Conservation (phyloP, 2,329 filamentous ascomycete genomes). For the Lasiodiplodia theobromae region DNA sequence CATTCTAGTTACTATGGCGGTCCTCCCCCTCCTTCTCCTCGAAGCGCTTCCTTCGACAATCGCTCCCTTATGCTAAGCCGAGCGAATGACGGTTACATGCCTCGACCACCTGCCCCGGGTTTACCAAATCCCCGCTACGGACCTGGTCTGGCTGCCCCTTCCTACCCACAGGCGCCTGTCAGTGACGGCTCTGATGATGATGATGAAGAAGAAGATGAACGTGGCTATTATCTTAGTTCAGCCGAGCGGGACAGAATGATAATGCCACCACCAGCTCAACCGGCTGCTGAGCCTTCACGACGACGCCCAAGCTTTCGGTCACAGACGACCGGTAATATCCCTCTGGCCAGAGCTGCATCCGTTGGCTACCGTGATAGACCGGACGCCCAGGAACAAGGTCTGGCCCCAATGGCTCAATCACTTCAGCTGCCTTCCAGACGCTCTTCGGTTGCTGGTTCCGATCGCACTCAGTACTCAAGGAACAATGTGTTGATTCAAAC, state of each 20-base stretch:
- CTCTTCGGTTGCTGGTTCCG: slow-evolving; percentile 7
- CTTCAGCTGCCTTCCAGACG: slow-evolving; percentile 1
- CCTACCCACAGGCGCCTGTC: no score
- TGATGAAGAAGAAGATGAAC: neutral
- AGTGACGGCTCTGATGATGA: neutral
- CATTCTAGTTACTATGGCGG: slow-evolving; percentile 32
- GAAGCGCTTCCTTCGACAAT: neutral
- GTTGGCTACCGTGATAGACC: neutral
- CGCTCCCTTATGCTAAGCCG: slow-evolving; percentile 4
- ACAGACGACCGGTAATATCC: slow-evolving; percentile 2
- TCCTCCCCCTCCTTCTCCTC: slow-evolving; percentile 5
- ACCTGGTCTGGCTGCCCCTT: neutral
- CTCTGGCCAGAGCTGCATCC: neutral
- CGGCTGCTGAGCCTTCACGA: neutral
- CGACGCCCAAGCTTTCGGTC: slow-evolving; percentile 17
- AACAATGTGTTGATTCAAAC: neutral
- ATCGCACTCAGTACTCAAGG: neutral
- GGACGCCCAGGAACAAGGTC: neutral
- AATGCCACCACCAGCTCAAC: slow-evolving; percentile 6
- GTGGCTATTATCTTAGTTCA: neutral
- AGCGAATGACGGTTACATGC: neutral
- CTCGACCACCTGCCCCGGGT: neutral
- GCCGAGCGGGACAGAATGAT: neutral
- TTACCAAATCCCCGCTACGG: slow-evolving; percentile 13
- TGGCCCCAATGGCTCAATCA: neutral